These are phyloP conservation scores for Penicillium rolfsii DNA, from an alignment of 2,329 filamentous ascomycete genomes.

Conservation along the genomic window DNA sequence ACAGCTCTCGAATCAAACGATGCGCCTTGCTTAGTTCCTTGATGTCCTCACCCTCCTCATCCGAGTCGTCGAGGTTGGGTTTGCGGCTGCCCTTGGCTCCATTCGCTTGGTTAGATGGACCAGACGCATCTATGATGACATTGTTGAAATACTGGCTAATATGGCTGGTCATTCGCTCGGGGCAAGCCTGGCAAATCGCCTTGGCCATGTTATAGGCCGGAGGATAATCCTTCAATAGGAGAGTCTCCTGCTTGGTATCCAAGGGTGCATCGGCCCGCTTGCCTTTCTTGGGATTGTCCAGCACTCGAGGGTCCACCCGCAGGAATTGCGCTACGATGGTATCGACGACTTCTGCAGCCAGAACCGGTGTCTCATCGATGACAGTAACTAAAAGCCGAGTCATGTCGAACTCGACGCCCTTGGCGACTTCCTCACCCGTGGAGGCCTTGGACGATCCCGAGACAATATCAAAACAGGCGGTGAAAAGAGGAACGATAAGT, in stretches of 20 bases:
- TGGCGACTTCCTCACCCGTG: conserved; percentile 79
- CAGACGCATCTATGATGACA: conserved; percentile 86
- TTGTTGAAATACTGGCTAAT: conserved; percentile 97
- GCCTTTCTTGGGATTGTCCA: conserved; percentile 60
- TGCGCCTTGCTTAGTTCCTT: conserved; percentile 90
- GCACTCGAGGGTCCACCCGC: conserved; percentile 72
- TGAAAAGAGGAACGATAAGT: conserved; percentile 80
- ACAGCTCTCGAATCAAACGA: conserved; percentile 83
- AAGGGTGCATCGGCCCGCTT: conserved; percentile 56
- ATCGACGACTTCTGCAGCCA: conserved; percentile 83
- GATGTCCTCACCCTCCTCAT: conserved; percentile 78
- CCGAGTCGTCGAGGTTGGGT: conserved; percentile 61
- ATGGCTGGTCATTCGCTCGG: conserved; percentile 92
- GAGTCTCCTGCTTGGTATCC: conserved; percentile 78
- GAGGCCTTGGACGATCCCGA: conserved; percentile 74
- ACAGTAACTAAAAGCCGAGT: conserved; percentile 80
- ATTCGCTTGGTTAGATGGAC: conserved; percentile 59
- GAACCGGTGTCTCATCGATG: conserved; percentile 78
- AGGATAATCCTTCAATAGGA: conserved; percentile 84
- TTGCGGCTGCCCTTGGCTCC: conserved; percentile 50
- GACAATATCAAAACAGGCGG: conserved; percentile 87
- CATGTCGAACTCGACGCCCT: conserved; percentile 93
- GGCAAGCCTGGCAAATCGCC: conserved; percentile 83
- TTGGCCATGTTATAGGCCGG: conserved; percentile 96
- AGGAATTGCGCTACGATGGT: conserved; percentile 95